A percentile compares a stretch with the other conserved stretches of the same genome.
phyloP scores from a whole-genome alignment of 371 early-diverging fungal genomes.

The Apophysomyces elegans region DNA sequence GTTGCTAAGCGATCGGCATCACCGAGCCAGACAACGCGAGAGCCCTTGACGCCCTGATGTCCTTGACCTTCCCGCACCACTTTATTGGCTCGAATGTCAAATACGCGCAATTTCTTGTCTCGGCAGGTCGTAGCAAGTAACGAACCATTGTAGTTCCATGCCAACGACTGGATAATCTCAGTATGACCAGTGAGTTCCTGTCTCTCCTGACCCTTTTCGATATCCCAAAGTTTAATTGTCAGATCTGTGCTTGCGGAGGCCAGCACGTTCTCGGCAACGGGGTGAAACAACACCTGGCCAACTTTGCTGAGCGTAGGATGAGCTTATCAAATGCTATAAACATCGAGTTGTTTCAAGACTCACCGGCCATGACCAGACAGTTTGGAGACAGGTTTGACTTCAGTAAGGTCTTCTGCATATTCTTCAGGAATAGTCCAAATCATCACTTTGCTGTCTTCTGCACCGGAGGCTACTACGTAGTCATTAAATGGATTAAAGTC shows the following conservation, averaged over 20 bases:
- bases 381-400: conserved; percentile 64
- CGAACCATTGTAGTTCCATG: conserved; percentile 90
- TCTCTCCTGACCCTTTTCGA: conserved; percentile 86
- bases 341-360: conserved; percentile 12
- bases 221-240: conserved; percentile 97
- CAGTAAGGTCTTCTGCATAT: conserved; percentile 66
- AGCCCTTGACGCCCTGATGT: conserved; percentile 97
- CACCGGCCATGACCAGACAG: conserved; percentile 70
- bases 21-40: conserved; percentile 93
- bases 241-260: conserved; percentile 90
- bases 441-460: conserved; percentile 96
- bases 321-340: conserved; percentile 8
- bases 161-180: conserved; percentile 90
- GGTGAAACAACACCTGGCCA: conserved; percentile 97
- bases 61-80: conserved; percentile 81
- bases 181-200: conserved; percentile 89
- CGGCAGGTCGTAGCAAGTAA: conserved; percentile 92
- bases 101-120: conserved; percentile 93
- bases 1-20: conserved; percentile 80
- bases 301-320: conserved; percentile 71
- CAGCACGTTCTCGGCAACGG: conserved; percentile 92
- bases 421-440: conserved; percentile 93
- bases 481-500: conserved; percentile 98
- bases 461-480: conserved; percentile 84
- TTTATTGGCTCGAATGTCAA: conserved; percentile 89